phyloP scores from a whole-genome alignment of 2,329 filamentous ascomycete genomes.

The Pseudogymnoascus sp. region DNA sequence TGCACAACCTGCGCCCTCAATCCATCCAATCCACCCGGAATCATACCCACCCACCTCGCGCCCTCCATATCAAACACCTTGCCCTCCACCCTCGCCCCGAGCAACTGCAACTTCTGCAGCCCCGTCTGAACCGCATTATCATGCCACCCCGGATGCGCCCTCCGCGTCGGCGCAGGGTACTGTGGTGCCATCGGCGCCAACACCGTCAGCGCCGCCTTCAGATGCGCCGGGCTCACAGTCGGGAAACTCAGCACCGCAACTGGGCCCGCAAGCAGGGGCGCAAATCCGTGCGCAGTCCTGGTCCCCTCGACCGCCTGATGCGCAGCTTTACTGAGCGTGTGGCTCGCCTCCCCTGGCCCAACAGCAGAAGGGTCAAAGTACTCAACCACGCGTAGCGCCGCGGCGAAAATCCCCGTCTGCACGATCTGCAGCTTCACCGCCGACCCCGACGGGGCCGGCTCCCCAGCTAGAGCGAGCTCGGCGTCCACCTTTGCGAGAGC shows the following conservation, averaged over 20 bases:
- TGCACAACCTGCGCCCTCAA: constrained; percentile 72
- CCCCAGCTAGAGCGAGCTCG: constrained; percentile 35
- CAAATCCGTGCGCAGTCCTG: constrained; percentile 51
- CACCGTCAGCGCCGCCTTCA: constrained; percentile 72
- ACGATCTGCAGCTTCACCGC: constrained; percentile 70
- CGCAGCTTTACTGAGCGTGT: constrained; percentile 45
- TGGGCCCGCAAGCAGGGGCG: constrained; percentile 72
- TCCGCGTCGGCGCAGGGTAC: constrained; percentile 72
- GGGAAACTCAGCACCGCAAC: constrained; percentile 75
- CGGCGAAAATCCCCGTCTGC: constrained; percentile 80
- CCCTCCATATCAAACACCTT: constrained; percentile 34
- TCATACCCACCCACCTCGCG: constrained; percentile 62
- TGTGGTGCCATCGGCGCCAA: constrained; percentile 61
- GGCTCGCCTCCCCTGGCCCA: constrained; percentile 32
- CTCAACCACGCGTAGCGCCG: constrained; percentile 77
- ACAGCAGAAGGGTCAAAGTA: constrained; percentile 55
- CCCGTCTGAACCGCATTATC: constrained; percentile 72
- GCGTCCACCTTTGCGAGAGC: constrained; percentile 57
- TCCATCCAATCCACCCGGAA: constrained; percentile 72
- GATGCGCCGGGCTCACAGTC: constrained; percentile 69
- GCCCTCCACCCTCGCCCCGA: constrained; percentile 82
- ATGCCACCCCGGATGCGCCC: constrained; percentile 70
- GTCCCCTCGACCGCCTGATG: constrained; percentile 30
- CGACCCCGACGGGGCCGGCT: constrained; percentile 39
- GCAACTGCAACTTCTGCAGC: constrained; percentile 74